Percentiles rank a stretch among this genome's conserved stretches.
phyloP scores from a whole-genome alignment of 768 basidiomycete genomes.

The Boletus insuetus region DNA sequence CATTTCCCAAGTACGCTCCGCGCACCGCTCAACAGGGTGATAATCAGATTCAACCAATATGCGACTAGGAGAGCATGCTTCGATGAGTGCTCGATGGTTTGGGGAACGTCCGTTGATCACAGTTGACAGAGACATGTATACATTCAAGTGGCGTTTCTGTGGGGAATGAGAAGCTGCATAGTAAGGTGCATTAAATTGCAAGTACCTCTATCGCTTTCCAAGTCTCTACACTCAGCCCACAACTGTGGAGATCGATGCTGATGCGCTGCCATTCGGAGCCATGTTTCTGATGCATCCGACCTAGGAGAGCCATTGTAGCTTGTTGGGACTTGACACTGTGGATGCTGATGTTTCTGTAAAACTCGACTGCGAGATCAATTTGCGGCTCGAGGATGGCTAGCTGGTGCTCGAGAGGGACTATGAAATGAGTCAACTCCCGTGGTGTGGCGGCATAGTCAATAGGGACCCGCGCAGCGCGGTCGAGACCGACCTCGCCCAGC shows the following conservation, averaged over 20 bases:
- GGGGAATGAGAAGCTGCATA: constrained; percentile 10
- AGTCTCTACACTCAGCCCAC: constrained; percentile 75
- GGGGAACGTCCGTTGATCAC: constrained; percentile 75
- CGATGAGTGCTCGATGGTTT: constrained; percentile 62
- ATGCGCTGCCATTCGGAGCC: constrained; percentile 58
- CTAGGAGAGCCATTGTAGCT: constrained; percentile 65
- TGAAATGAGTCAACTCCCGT: constrained; percentile 70
- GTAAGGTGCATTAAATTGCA: neutral
- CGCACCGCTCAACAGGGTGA: constrained; percentile 58
- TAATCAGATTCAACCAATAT: constrained; percentile 88
- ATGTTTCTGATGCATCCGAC: constrained; percentile 55
- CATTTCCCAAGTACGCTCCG: constrained; percentile 74
- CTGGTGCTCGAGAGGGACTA: constrained; percentile 80
- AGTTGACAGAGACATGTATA: constrained; percentile 86
- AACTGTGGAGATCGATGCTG: constrained; percentile 89
- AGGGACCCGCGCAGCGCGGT: constrained; percentile 76
- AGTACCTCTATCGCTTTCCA: constrained; percentile 74
- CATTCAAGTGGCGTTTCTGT: constrained; percentile 70
- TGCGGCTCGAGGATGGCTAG: constrained; percentile 77
- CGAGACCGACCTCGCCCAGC: constrained; percentile 93
- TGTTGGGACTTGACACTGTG: constrained; percentile 83
- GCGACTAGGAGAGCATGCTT: constrained; percentile 57
- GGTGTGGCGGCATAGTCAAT: constrained; percentile 47
- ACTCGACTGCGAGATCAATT: constrained; percentile 77
- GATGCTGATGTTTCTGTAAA: constrained; percentile 74